phyloP scores from a whole-genome alignment of 805 yeast genomes.

The Zygosaccharomyces siamensis region DNA sequence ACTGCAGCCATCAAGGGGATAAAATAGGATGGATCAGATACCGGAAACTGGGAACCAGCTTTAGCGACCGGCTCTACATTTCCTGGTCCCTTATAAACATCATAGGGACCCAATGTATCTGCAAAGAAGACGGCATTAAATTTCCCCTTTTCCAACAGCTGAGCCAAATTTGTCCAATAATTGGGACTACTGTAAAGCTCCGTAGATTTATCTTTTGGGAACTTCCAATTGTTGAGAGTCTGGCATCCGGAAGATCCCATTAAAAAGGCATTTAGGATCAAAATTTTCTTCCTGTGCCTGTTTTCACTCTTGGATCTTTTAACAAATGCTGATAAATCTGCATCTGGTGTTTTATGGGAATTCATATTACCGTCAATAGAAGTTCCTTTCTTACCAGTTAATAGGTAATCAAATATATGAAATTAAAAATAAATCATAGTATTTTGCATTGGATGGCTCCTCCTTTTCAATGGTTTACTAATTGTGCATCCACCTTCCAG shows the following conservation, averaged over 20 bases:
- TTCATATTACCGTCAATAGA: background rate
- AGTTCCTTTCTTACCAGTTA: too few relatives aligned
- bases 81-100: constrained; percentile 40
- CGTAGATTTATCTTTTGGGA: constrained; percentile 10
- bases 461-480: too few relatives aligned
- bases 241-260: constrained; percentile 33
- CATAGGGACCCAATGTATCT: constrained; percentile 40
- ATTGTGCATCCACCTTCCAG: too few relatives aligned
- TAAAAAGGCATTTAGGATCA: constrained; percentile 37
- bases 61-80: constrained; percentile 37
- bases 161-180: constrained; percentile 39
- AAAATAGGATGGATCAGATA: constrained; percentile 39
- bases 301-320: constrained; percentile 24
- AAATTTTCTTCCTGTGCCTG: constrained; percentile 30
- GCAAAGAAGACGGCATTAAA: constrained; percentile 39
- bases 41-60: constrained; percentile 36
- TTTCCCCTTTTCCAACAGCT: constrained; percentile 37
- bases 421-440: too few relatives aligned
- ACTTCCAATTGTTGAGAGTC: constrained; percentile 18
- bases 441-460: background rate
- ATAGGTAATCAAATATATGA: too few relatives aligned
- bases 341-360: background rate
- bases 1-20: constrained; percentile 42
- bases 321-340: background rate
- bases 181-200: constrained; percentile 26